phyloP scores from a whole-genome alignment of 2,329 filamentous ascomycete species.

The Raffaelea ambrosiae region DNA sequence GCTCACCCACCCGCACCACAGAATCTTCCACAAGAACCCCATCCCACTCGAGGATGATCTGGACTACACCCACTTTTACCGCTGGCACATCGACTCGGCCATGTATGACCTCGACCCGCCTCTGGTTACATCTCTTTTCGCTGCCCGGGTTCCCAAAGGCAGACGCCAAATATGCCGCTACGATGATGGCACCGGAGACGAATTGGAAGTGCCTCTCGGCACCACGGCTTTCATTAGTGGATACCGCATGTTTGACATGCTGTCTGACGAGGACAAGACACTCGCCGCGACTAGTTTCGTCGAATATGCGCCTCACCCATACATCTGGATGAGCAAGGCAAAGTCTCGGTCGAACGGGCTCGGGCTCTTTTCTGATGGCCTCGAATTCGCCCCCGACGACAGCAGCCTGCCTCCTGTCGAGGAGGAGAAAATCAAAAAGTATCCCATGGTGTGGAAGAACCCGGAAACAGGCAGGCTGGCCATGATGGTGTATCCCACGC shows the following conservation, averaged over 20 bases:
- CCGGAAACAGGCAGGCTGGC: constrained; percentile 59
- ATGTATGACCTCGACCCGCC: constrained; percentile 68
- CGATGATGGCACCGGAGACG: constrained; percentile 61
- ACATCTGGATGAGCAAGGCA: constrained; percentile 70
- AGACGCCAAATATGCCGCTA: constrained; percentile 50
- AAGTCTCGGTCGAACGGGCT: constrained; percentile 60
- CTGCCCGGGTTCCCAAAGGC: constrained; percentile 57
- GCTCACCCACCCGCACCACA: constrained; percentile 65
- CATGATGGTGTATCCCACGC: constrained; percentile 67
- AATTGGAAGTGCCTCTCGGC: constrained; percentile 61
- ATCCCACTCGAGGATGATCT: constrained; percentile 35
- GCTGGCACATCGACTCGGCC: constrained; percentile 74
- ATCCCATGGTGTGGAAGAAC: constrained; percentile 75
- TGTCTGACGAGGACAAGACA: constrained; percentile 56
- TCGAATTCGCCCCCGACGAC: constrained; percentile 44
- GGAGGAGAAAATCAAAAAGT: constrained; percentile 54
- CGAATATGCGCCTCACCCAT: constrained; percentile 71
- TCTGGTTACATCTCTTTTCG: constrained; percentile 61
- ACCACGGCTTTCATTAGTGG: constrained; percentile 69
- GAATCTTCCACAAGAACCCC: constrained; percentile 2
- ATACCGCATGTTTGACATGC: constrained; percentile 59
- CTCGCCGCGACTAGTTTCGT: constrained; percentile 58
- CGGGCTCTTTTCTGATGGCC: constrained; percentile 47
- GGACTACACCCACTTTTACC: constrained; percentile 50
- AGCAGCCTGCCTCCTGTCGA: constrained; percentile 57